Evolutionary conservation across 2,329 filamentous ascomycete species (phyloP).

Genomic region (Fusarium beomiforme): DNA sequence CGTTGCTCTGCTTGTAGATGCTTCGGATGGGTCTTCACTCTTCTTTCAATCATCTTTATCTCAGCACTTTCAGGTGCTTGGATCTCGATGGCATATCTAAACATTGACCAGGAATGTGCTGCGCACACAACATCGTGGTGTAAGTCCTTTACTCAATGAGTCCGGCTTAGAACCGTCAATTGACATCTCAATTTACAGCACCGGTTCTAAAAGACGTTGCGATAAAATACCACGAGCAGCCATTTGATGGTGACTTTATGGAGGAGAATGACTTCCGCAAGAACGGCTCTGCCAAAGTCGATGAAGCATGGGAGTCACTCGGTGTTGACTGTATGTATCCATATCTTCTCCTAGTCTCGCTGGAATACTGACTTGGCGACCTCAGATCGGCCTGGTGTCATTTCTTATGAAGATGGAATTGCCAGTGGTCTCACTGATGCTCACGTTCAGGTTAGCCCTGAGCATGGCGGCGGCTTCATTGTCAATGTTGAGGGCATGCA

Average conservation of each 20-base stretch:
- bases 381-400: conserved; percentile 57
- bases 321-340: conserved; percentile 56
- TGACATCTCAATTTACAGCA: conserved; percentile 34
- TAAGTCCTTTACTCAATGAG: conserved; percentile 35
- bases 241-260: conserved; percentile 67
- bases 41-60: conserved; percentile 16
- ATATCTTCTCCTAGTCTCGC: rapidly evolving
- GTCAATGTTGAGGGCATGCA: conserved; percentile 68
- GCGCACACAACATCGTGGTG: conserved; percentile 51
- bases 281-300: conserved; percentile 61
- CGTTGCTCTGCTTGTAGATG: conserved; percentile 28
- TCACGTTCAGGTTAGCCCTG: conserved; percentile 64
- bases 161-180: rapidly evolving
- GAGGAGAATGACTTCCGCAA: conserved; percentile 64
- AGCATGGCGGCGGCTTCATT: conserved; percentile 67
- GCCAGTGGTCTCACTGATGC: conserved; percentile 60
- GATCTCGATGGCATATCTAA: conserved; percentile 32
- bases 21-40: conserved; percentile 9
- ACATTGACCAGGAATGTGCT: conserved; percentile 39
- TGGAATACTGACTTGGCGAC: conserved; percentile 3
- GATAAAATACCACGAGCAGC: conserved; percentile 46
- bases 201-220: conserved; percentile 48
- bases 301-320: conserved; percentile 63
- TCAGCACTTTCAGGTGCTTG: conserved; percentile 34
- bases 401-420: conserved; percentile 60